Evolutionary conservation across 176 grass and related monocot species (phyloP).

Genomic region (Oryza meridionalis): DNA sequence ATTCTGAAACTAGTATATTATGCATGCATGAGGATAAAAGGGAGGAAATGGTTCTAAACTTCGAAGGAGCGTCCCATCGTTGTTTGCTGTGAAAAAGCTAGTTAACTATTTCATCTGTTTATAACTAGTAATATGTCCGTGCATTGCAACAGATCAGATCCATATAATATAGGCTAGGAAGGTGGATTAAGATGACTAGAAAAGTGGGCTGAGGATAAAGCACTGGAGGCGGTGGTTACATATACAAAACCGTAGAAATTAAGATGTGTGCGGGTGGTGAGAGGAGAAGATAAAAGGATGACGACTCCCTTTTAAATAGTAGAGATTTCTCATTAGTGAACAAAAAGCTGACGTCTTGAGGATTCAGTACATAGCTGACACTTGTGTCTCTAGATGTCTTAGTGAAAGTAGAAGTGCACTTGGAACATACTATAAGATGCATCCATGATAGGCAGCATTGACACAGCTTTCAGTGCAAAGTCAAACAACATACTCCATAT

Average conservation of each 20-base stretch:
- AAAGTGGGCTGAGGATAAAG: too few species aligned
- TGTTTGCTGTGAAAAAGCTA: neutral
- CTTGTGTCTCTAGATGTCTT: neutral
- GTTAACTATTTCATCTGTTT: neutral
- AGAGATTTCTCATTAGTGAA: neutral
- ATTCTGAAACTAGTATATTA: neutral
- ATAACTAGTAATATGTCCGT: neutral
- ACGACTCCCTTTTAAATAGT: too few species aligned
- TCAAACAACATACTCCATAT: neutral
- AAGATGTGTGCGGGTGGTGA: too few species aligned
- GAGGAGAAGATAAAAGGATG: too few species aligned
- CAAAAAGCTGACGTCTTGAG: neutral
- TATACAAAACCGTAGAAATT: too few species aligned
- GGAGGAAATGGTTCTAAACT: too few species aligned
- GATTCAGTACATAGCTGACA: neutral
- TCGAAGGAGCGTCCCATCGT: too few species aligned
- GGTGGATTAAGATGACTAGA: too few species aligned
- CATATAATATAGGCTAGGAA: too few species aligned
- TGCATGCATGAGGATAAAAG: too few species aligned
- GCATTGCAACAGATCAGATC: too few species aligned
- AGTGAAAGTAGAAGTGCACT: neutral
- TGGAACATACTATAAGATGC: neutral
- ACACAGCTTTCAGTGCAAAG: neutral
- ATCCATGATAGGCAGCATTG: neutral
- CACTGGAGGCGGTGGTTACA: too few species aligned